Base-by-base conservation (phyloP, 768 basidiomycete species). In the Hebeloma cylindrosporum region DNA sequence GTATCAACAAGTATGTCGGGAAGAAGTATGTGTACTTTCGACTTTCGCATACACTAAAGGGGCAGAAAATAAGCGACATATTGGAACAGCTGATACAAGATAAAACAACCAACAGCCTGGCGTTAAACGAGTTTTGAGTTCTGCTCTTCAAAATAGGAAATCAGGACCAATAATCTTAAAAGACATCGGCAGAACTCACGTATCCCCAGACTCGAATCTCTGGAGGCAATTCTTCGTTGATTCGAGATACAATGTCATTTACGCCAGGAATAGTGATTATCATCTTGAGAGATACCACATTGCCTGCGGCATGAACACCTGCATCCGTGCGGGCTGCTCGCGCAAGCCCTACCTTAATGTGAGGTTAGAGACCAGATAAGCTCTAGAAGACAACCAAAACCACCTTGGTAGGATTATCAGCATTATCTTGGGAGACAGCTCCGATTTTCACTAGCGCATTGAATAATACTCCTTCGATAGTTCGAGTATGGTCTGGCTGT, bases 1-100 rank as follows among this genome's bases (percentile, higher is more conserved):
- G 93, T 20, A 98, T 77, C 40, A 99, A 76, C 29, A 94, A 75
- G 66, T 98, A 96, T 1, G 90, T 83, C 0, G 96, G 96, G 53
- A 99, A 87, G 68, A 90, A 90, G 66, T 99, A 99, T 11, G 94
- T 96, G 68, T 99, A 99, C 63, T 93, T 92, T 48, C 95, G 80
- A 49, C 93, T 95, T 61, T 97, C 94, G 67, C 94, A 97, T 2
- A 82, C 73, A 48, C 91, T 93, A 42, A 32, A 32, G 25, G 20
- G 10, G 23, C 37, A 36, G 3, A n/a, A 8, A 4, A 22, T 45
- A 11, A 40, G 43, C 28, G 30, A 33, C 17, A 33, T 2, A 23
- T 7, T 39, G 13, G 21, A 29, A 26, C 3, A 23, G 17, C 30
- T 13, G 16, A 47, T 29, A 32, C 16, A 10, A 28, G 13, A 14